Evolutionary conservation across 2,329 filamentous ascomycete genomes (phyloP).

Genomic region (Penicillium sp.): DNA sequence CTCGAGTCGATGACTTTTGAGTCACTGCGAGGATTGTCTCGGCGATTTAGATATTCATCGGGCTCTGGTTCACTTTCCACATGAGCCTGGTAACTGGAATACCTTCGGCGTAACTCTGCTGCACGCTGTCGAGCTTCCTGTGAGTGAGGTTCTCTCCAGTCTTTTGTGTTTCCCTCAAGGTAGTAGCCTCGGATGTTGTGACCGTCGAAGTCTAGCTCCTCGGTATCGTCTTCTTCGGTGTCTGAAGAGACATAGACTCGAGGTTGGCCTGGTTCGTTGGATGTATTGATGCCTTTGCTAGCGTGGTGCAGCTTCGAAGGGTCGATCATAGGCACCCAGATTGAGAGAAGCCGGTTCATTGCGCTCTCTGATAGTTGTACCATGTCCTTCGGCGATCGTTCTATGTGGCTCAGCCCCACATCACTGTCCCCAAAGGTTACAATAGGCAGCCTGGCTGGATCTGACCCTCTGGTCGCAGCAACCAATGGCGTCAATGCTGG

Average conservation of each 20-base stretch:
- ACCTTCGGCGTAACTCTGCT: conserved; percentile 30
- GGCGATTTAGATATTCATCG: conserved; percentile 13
- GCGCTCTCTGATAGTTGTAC: conserved; percentile 37
- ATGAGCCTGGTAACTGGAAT: conserved; percentile 37
- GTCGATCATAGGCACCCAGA: conserved; percentile 29
- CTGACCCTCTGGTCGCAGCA: conserved; percentile 16
- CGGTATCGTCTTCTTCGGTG: conserved; percentile 20
- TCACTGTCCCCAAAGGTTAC: conserved; percentile 38
- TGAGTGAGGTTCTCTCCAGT: conserved; percentile 41
- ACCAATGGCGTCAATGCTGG: conserved; percentile 14
- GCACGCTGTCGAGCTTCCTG: conserved; percentile 37
- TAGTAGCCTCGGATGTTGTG: conserved; percentile 32
- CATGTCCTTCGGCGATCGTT: conserved; percentile 41
- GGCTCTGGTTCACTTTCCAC: conserved; percentile 37
- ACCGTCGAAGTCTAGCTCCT: conserved; percentile 23
- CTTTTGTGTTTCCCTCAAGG: conserved; percentile 36
- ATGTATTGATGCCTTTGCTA: neutral
- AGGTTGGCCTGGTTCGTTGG: neutral
- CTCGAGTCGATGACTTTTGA: conserved; percentile 12
- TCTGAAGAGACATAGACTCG: conserved; percentile 25
- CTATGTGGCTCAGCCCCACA: conserved; percentile 32
- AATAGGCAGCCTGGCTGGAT: conserved; percentile 27
- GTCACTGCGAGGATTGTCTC: conserved; percentile 6
- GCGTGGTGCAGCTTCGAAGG: conserved; percentile 13
- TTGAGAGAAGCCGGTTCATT: conserved; percentile 34